Percentiles rank a stretch among this genome's conserved stretches.
These are phyloP conservation scores for Colletotrichum higginsianum DNA, from an alignment of 2,329 filamentous ascomycete genomes.

Conservation along the genomic window DNA sequence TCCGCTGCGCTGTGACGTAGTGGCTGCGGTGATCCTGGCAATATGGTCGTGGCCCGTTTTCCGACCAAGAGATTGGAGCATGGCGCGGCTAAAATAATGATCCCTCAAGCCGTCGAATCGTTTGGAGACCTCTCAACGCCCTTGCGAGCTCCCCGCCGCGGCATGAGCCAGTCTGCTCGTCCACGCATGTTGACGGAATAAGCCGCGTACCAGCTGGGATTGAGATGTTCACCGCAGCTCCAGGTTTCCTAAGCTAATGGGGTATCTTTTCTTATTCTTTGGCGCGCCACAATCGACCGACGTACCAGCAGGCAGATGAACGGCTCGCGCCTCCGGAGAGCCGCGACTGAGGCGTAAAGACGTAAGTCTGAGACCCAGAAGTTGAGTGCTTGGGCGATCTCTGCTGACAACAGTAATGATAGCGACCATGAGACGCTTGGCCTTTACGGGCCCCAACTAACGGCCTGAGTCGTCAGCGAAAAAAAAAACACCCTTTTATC, in stretches of 20 bases:
- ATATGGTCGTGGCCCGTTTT: neutral
- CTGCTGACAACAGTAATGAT: neutral
- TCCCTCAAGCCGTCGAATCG: neutral
- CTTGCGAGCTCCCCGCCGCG: neutral
- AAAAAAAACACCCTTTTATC: too few relatives aligned
- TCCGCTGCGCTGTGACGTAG: conserved; percentile 29
- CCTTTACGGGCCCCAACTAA: too few relatives aligned
- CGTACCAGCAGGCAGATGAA: too few relatives aligned
- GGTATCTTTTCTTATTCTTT: too few relatives aligned
- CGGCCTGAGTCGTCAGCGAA: too few relatives aligned
- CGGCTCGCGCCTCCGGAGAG: neutral
- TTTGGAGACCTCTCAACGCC: neutral
- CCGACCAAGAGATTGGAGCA: conserved; percentile 2
- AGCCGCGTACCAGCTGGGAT: too few relatives aligned
- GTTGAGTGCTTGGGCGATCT: neutral
- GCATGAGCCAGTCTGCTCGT: neutral
- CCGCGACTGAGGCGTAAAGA: neutral
- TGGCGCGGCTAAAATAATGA: conserved; percentile 11
- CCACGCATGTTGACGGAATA: too few relatives aligned
- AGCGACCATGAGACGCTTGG: neutral
- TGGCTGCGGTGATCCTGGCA: neutral
- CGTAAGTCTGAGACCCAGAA: neutral
- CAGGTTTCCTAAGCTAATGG: neutral
- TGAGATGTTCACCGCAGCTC: neutral
- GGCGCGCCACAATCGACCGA: neutral